Evolutionary conservation across 805 yeast species (phyloP).

Genomic region (Zygosaccharomyces lentus): DNA sequence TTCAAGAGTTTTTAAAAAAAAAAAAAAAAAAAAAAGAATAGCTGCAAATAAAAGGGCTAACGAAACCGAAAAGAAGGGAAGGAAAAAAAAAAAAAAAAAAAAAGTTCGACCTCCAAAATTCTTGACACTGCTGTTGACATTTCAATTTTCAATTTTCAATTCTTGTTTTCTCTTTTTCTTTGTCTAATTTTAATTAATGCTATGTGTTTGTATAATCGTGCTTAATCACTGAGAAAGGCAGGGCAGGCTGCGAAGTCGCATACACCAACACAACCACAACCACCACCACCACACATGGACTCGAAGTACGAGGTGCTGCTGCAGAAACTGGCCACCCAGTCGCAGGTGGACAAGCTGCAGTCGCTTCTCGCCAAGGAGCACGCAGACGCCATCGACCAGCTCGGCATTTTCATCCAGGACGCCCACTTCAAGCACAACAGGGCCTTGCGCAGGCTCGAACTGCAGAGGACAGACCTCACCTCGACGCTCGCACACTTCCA

Average conservation of each 20-base stretch:
- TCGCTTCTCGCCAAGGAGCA: conserved; percentile 23
- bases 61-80: not conserved
- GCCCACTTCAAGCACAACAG: conserved; percentile 25
- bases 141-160: not conserved
- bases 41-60: too few relatives aligned
- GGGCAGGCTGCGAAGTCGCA: not conserved
- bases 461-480: conserved; percentile 59
- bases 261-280: not conserved
- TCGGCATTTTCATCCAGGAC: conserved; percentile 22
- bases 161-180: conserved; percentile 1
- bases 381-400: conserved; percentile 11
- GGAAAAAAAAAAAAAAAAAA: not conserved
- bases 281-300: not conserved
- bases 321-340: conserved; percentile 28
- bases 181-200: conserved; percentile 3
- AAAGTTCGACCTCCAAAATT: not conserved
- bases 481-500: conserved; percentile 55
- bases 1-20: not conserved
- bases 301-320: conserved; percentile 21
- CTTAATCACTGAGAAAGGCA: conserved; percentile 18
- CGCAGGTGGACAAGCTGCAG: conserved; percentile 29
- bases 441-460: conserved; percentile 46
- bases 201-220: conserved; percentile 6
- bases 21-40: not conserved
- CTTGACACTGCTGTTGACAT: not conserved